These are phyloP conservation scores for Nicotiana sylvestris DNA, from an alignment of 257 asterid genomes.

Conservation along the genomic window DNA sequence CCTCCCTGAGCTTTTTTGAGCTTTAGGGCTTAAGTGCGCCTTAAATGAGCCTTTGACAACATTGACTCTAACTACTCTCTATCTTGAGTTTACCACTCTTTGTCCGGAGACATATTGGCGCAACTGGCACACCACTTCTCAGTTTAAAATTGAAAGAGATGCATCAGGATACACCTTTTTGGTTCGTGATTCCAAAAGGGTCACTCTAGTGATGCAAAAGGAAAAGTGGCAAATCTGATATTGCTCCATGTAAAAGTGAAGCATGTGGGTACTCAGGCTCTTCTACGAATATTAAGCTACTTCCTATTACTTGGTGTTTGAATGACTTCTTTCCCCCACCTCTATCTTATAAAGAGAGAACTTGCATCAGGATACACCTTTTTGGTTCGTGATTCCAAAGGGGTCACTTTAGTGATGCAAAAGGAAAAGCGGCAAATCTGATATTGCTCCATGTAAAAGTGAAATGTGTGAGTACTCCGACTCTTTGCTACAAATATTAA, in stretches of 20 bases:
- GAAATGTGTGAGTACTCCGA: background rate
- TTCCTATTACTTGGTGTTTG: background rate
- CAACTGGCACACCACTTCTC: background rate
- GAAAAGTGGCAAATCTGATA: slow-evolving; percentile 34
- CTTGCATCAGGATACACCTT: slow-evolving; percentile 65
- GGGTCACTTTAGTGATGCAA: slow-evolving; percentile 82
- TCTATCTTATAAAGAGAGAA: too few relatives aligned
- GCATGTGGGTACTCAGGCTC: slow-evolving; percentile 34
- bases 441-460: slow-evolving; percentile 39
- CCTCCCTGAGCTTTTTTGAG: too few relatives aligned
- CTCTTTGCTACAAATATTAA: slow-evolving; percentile 33
- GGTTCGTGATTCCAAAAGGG: slow-evolving; percentile 52
- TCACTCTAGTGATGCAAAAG: slow-evolving; percentile 78
- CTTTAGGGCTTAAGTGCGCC: too few relatives aligned
- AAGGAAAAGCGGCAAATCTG: slow-evolving; percentile 34
- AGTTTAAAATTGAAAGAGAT: background rate
- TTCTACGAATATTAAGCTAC: slow-evolving; percentile 29
- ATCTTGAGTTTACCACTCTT: too few relatives aligned
- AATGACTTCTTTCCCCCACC: background rate
- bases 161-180: slow-evolving; percentile 41
- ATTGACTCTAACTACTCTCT: too few relatives aligned
- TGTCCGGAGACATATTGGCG: background rate
- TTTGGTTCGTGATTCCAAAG: slow-evolving; percentile 42
- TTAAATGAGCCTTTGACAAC: too few relatives aligned
- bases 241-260: slow-evolving; percentile 43